Evolutionary conservation across 306 rosid genomes (phyloP).

Genomic region (Medicago arabica): DNA sequence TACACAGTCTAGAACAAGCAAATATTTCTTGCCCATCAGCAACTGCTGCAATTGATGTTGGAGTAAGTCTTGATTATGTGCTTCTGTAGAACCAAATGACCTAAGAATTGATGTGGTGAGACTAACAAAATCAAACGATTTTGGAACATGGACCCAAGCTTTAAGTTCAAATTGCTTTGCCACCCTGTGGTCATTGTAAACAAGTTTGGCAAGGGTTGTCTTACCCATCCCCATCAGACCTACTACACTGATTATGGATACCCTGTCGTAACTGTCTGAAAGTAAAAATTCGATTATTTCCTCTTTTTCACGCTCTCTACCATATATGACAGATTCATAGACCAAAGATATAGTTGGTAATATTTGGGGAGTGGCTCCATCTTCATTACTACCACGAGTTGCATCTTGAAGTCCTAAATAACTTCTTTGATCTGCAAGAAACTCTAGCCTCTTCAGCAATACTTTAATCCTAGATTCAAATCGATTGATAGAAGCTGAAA

Average conservation of each 20-base stretch:
- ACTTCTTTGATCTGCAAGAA: not conserved
- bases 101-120: no score
- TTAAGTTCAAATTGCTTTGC: not conserved
- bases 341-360: slow-evolving; percentile 31
- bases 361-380: not conserved
- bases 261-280: no score
- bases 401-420: not conserved
- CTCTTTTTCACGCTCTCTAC: slow-evolving; percentile 21
- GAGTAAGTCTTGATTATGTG: not conserved
- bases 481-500: not conserved
- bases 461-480: slow-evolving; percentile 4
- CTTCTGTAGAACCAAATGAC: no score
- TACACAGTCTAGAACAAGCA: slow-evolving; percentile 7
- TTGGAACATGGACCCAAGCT: slow-evolving; percentile 2
- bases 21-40: not conserved
- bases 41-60: not conserved
- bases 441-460: not conserved
- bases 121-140: not conserved
- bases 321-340: slow-evolving; percentile 22
- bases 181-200: not conserved
- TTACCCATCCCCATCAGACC: slow-evolving; percentile 30
- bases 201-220: slow-evolving; percentile 33
- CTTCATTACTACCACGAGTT: not conserved
- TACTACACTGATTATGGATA: not conserved
- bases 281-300: not conserved